Evolutionary conservation across 805 yeast species (phyloP).

Genomic region (Phaffomyces thermotolerans): DNA sequence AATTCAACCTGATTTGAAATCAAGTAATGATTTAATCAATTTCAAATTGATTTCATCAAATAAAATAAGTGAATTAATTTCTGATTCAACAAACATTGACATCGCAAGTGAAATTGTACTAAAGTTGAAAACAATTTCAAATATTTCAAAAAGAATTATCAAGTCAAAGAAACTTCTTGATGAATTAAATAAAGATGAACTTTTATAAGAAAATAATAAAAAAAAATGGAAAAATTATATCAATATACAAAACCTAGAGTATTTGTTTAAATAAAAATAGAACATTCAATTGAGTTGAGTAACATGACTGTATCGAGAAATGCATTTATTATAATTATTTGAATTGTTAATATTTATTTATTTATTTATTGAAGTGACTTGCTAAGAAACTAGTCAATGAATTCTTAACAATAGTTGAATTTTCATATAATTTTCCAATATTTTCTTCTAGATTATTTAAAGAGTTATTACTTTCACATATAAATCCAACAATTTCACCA

Average conservation of each 20-base stretch:
- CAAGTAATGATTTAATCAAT: constrained; percentile 18
- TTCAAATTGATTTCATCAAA: constrained; percentile 20
- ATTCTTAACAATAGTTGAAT: constrained; percentile 6
- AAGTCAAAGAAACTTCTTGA: constrained; percentile 21
- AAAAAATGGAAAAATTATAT: background rate
- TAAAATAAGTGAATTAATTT: constrained; percentile 24
- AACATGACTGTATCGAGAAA: no score
- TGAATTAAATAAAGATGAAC: constrained; percentile 13
- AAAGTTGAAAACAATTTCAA: constrained; percentile 16
- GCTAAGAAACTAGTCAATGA: constrained; percentile 4
- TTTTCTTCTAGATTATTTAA: constrained; percentile 3
- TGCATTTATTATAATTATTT: background rate
- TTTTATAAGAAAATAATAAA: background rate
- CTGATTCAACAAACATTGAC: constrained; percentile 29
- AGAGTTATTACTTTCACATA: constrained; percentile 34
- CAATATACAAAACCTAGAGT: background rate
- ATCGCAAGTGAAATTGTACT: constrained; percentile 25
- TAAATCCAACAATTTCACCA: constrained; percentile 54
- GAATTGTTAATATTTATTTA: no score
- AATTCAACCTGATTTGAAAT: constrained; percentile 14
- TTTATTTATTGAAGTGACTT: constrained; percentile 2
- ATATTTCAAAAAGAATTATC: constrained; percentile 16
- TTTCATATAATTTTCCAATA: constrained; percentile 2
- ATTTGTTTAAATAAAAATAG: no score
- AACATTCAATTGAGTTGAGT: no score